Conservation (phyloP, 2,329 filamentous ascomycete species). For the Leptographium galeiforme region DNA sequence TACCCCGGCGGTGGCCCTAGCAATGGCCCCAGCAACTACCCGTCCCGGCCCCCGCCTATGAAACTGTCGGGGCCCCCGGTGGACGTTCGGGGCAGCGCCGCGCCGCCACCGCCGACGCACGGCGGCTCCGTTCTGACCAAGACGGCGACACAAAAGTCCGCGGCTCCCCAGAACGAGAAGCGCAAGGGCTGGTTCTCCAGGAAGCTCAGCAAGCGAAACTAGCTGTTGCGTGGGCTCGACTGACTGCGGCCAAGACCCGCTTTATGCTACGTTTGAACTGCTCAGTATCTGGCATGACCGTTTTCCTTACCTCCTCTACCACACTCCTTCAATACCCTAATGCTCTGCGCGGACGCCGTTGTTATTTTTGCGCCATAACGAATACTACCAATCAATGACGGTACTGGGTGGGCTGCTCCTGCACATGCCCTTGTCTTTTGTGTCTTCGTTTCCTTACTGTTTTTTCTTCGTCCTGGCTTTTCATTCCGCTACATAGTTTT, state of each 20-base stretch:
- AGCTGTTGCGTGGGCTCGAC: not conserved
- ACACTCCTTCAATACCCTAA: not conserved
- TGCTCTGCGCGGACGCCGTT: not conserved
- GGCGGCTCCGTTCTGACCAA: slow-evolving; percentile 11
- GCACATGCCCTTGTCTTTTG: not conserved
- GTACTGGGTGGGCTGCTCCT: not conserved
- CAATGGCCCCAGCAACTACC: slow-evolving; percentile 10
- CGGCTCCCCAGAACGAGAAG: slow-evolving; percentile 42
- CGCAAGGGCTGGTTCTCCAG: slow-evolving; percentile 82
- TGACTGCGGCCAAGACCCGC: not conserved
- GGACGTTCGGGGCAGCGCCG: too few relatives aligned
- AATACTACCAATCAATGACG: not conserved
- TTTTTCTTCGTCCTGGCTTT: not conserved
- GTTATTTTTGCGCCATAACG: not conserved
- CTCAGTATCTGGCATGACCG: not conserved
- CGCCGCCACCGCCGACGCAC: slow-evolving; percentile 16
- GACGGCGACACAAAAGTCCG: slow-evolving; percentile 16
- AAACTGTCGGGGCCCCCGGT: slow-evolving; percentile 13
- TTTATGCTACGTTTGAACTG: not conserved
- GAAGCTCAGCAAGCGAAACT: slow-evolving; percentile 54
- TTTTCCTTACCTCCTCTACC: not conserved
- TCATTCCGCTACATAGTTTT: not conserved
- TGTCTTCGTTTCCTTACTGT: not conserved
- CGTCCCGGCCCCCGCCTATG: slow-evolving; percentile 16
- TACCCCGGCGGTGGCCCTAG: slow-evolving; percentile 17